These are phyloP conservation scores for Rhodotorula paludigena DNA, from an alignment of 768 basidiomycete species.

Conservation along the genomic window DNA sequence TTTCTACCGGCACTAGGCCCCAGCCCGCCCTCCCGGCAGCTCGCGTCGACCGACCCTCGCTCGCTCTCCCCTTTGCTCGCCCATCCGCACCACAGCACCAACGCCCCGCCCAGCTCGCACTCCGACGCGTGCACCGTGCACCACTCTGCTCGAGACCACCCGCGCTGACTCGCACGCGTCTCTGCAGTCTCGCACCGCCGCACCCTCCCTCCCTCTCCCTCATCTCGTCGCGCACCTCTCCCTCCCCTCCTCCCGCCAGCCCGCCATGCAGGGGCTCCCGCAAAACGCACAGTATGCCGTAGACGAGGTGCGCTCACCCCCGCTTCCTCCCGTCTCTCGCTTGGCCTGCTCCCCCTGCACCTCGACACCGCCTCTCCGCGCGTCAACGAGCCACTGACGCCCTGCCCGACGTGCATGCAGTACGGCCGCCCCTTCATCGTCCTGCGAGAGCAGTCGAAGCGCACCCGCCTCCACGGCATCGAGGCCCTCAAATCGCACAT, in stretches of 20 bases:
- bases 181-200: no score
- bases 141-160: no score
- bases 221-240: neutral
- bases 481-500: slow-evolving; percentile 98
- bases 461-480: slow-evolving; percentile 83
- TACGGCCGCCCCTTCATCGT: slow-evolving; percentile 98
- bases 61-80: no score
- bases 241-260: neutral
- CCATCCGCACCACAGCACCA: no score
- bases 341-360: neutral
- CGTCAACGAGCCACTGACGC: no score
- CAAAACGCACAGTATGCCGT: slow-evolving; percentile 18
- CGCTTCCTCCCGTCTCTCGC: neutral
- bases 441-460: slow-evolving; percentile 84
- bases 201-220: neutral
- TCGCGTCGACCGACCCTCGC: no score
- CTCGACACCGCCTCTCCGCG: neutral
- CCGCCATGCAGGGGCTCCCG: slow-evolving; percentile 26
- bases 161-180: no score
- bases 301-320: slow-evolving; percentile 14
- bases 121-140: no score
- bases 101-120: no score
- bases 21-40: no score
- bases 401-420: slow-evolving; percentile 53
- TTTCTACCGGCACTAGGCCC: no score